phyloP scores from a whole-genome alignment of 2,329 filamentous ascomycete genomes.

The Ophiocordyceps australis region DNA sequence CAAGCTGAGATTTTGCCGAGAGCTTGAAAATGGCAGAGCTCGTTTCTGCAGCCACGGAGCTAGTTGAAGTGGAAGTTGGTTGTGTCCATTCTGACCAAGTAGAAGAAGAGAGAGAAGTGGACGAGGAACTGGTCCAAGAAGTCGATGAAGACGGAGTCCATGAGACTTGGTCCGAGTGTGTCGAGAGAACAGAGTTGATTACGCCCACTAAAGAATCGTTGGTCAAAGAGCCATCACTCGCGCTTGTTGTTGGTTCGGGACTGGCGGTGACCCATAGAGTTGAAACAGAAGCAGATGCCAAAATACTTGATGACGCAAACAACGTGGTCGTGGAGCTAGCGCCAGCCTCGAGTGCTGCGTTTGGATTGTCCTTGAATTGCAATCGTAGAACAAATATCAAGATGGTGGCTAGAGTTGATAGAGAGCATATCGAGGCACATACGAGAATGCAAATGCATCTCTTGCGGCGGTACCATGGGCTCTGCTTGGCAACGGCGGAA shows the following conservation, averaged over 20 bases:
- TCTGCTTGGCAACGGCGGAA: not conserved
- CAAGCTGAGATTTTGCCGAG: constrained; percentile 5
- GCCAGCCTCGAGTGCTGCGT: too few relatives aligned
- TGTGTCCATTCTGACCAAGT: not conserved
- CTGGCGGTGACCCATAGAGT: too few relatives aligned
- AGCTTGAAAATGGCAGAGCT: constrained; percentile 4
- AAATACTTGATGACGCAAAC: too few relatives aligned
- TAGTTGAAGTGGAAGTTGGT: not conserved
- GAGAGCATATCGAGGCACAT: too few relatives aligned
- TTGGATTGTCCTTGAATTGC: too few relatives aligned
- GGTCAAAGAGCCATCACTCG: not conserved
- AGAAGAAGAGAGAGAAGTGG: not conserved
- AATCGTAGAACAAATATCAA: too few relatives aligned
- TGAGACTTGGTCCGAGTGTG: not conserved
- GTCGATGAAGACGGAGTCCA: not conserved
- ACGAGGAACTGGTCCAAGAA: too few relatives aligned
- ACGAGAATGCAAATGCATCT: constrained; percentile 3
- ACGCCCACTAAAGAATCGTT: not conserved
- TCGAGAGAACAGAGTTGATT: constrained; percentile 1
- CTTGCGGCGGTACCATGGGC: constrained; percentile 5
- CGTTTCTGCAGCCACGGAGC: too few relatives aligned
- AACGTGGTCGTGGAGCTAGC: too few relatives aligned
- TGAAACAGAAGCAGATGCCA: too few relatives aligned
- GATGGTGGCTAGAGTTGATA: too few relatives aligned
- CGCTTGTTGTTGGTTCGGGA: too few relatives aligned